Evolutionary conservation across 2,329 filamentous ascomycete genomes (phyloP), one percentile per base, ranked within the genome.

Genomic region (Botrytis sinoallii): DNA sequence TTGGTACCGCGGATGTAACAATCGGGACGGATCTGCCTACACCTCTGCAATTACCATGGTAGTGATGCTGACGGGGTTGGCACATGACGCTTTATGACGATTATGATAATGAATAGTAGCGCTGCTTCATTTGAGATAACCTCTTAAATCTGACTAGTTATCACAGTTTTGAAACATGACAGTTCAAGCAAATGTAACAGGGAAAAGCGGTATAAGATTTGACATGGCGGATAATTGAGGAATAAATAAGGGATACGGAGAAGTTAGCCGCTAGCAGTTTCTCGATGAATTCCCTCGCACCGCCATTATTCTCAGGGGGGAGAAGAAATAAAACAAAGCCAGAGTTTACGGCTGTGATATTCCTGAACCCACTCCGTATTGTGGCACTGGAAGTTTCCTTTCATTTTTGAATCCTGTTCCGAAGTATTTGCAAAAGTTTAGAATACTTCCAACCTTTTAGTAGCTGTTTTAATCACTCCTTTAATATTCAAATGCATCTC

Each of bases 31-130:
- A 87, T 76, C 82, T 92, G 64, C 82, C 89, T 20, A 91, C 89
- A 8, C 90, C 91, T 48, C 83, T 93, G 73, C 86, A 91, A 77
- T 80, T 93, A 55, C 91, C 91, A 48, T 92, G 89, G 91, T 92
- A 48, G 42, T 68, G 66, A 32, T 25, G 18, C 20, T 22, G 10
- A 79, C 20, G 25, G 4, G 52, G 9, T 4, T 40, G 35, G 35
- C 7, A 29, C 16, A 68, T 25, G 25, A 42, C 6, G 0, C 22
- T 40, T 52, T 40, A 67, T 48, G 46, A 42, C 16, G 14, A 52
- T 67, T 38, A 42, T 42, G 25, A 55, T 8, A 22, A 29, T 29
- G 18, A 55, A 29, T 68, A 52, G 18, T 20, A 64, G 38, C 16
- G 16, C 14, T 55, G 52, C 14, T 55, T 55, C n/a, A 64, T 10